These are phyloP conservation scores for Fraxinus pennsylvanica DNA, from an alignment of 257 asterid genomes.

Conservation along the genomic window DNA sequence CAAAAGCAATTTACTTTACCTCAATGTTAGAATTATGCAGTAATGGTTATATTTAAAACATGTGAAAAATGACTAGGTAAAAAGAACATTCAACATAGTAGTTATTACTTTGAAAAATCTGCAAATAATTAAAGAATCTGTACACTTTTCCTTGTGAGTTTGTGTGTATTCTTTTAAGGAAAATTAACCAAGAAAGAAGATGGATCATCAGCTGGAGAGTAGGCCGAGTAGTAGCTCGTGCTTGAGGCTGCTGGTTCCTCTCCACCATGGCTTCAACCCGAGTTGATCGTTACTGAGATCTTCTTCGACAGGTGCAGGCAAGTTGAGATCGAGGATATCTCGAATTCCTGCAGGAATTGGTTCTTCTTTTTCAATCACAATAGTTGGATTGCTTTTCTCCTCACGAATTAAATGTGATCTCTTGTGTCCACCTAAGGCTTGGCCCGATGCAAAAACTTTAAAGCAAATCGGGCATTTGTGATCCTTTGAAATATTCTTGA, in stretches of 20 bases:
- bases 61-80: conserved; percentile 10
- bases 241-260: conserved; percentile 42
- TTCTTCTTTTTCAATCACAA: conserved; percentile 24
- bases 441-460: conserved; percentile 73
- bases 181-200: background rate
- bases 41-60: background rate
- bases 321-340: conserved; percentile 77
- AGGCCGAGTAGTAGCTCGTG: conserved; percentile 52
- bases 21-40: background rate
- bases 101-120: conserved; percentile 8
- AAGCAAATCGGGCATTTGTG: conserved; percentile 79
- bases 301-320: conserved; percentile 88
- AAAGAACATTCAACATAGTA: background rate
- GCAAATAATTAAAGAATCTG: conserved; percentile 51
- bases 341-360: conserved; percentile 47
- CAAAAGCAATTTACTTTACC: background rate
- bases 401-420: conserved; percentile 63
- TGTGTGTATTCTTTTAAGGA: background rate
- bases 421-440: conserved; percentile 93
- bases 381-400: conserved; percentile 30
- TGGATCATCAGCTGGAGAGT: conserved; percentile 35
- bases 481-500: conserved; percentile 41
- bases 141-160: conserved; percentile 30
- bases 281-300: conserved; percentile 38
- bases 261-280: conserved; percentile 69